Evolutionary conservation across 768 basidiomycete species (phyloP).

Genomic region (Agaricus subrufescens): DNA sequence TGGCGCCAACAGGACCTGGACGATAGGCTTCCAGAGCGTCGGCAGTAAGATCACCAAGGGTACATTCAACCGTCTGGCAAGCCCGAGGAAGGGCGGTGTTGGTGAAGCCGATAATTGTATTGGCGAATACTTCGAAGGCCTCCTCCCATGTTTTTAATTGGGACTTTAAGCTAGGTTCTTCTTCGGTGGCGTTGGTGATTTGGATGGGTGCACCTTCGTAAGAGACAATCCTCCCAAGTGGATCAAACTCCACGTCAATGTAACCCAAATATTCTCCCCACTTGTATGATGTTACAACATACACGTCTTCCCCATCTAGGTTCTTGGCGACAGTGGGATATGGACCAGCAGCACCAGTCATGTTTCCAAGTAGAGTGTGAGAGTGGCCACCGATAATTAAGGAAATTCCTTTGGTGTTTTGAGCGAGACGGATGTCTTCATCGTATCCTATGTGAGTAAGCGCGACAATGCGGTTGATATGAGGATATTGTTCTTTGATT

Average conservation of each 20-base stretch:
- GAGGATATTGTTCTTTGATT: slow-evolving; percentile 24
- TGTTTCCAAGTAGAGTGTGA: slow-evolving; percentile 40
- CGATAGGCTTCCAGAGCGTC: slow-evolving; percentile 37
- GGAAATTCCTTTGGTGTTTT: slow-evolving; percentile 32
- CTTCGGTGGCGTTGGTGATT: slow-evolving; percentile 15
- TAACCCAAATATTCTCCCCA: slow-evolving; percentile 45
- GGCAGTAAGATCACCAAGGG: slow-evolving; percentile 36
- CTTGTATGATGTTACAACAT: slow-evolving; percentile 38
- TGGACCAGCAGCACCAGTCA: slow-evolving; percentile 31
- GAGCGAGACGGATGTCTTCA: slow-evolving; percentile 35
- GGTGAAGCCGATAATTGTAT: slow-evolving; percentile 32
- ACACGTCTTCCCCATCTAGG: slow-evolving; percentile 40
- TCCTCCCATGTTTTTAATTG: slow-evolving; percentile 34
- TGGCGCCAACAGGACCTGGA: slow-evolving; percentile 23
- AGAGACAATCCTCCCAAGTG: too few relatives aligned
- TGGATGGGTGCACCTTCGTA: slow-evolving; percentile 32
- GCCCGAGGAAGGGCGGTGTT: slow-evolving; percentile 29
- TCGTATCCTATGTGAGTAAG: slow-evolving; percentile 45
- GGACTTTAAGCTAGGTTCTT: slow-evolving; percentile 29
- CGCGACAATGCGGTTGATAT: slow-evolving; percentile 35
- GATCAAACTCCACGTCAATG: slow-evolving; percentile 21
- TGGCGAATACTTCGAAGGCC: slow-evolving; percentile 31
- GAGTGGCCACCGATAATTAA: slow-evolving; percentile 41
- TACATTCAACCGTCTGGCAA: slow-evolving; percentile 38
- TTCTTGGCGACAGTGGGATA: slow-evolving; percentile 43